A percentile compares a stretch with the other conserved stretches of the same genome.
These are phyloP conservation scores for Mycena sp. DNA, from an alignment of 1,284 basidiomycete genomes.

Conservation along the genomic window DNA sequence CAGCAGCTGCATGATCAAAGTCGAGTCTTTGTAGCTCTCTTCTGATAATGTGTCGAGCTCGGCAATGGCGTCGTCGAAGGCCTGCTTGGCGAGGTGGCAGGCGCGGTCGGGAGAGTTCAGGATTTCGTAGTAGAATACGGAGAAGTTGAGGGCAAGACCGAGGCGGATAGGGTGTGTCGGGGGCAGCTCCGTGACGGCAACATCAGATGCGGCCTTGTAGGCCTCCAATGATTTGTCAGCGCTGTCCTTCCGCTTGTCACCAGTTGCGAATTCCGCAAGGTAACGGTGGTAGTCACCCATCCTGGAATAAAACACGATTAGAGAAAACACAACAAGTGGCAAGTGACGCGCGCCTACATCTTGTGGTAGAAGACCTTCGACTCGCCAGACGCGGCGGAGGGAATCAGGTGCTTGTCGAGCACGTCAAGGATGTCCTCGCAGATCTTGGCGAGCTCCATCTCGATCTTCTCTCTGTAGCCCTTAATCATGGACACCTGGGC, in stretches of 20 bases:
- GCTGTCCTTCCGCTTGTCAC: slow-evolving; percentile 98
- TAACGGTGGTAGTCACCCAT: slow-evolving; percentile 99
- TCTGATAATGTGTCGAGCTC: slow-evolving; percentile 99
- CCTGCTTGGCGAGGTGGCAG: slow-evolving; percentile 99
- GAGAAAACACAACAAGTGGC: slow-evolving; percentile 4
- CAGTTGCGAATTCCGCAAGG: slow-evolving; percentile 99
- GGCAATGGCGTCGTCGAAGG: slow-evolving; percentile 99
- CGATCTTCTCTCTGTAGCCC: slow-evolving; percentile 98
- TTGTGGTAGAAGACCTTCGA: slow-evolving; percentile 99
- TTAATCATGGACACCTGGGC: slow-evolving; percentile 99
- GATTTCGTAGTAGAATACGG: slow-evolving; percentile 99
- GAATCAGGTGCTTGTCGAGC: slow-evolving; percentile 99
- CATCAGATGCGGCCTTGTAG: slow-evolving; percentile 99
- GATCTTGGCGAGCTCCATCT: slow-evolving; percentile 97
- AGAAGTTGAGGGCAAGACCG: slow-evolving; percentile 99
- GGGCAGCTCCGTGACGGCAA: slow-evolving; percentile 97
- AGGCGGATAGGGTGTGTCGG: slow-evolving; percentile 99
- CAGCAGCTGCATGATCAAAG: slow-evolving; percentile 98
- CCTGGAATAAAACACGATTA: slow-evolving; percentile 57
- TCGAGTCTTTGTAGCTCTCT: slow-evolving; percentile 99
- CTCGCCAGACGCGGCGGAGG: slow-evolving; percentile 97
- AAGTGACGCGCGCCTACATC: slow-evolving; percentile 73
- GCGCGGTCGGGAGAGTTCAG: slow-evolving; percentile 99
- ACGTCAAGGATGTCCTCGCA: slow-evolving; percentile 99
- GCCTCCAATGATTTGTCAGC: slow-evolving; percentile 99